phyloP scores from a whole-genome alignment of 345 rosid species.

The Brassica napus region DNA sequence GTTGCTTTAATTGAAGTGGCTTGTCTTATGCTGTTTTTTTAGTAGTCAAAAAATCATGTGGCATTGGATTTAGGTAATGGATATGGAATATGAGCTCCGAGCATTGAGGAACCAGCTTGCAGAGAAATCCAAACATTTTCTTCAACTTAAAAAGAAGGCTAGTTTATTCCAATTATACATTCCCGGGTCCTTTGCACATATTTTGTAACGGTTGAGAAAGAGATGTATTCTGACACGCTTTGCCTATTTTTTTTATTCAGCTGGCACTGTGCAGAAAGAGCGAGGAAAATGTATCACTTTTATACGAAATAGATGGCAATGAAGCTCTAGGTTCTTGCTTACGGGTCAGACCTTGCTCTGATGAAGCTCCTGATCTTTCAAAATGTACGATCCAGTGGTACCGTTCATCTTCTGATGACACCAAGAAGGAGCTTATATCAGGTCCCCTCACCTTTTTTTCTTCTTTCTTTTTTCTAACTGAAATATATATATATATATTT shows the following conservation, averaged over 20 bases:
- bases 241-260: slow-evolving; percentile 40
- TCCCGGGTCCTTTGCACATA: not conserved
- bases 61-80: slow-evolving; percentile 67
- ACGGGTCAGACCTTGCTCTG: slow-evolving; percentile 64
- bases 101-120: slow-evolving; percentile 82
- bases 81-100: slow-evolving; percentile 85
- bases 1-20: not conserved
- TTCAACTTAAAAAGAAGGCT: slow-evolving; percentile 79
- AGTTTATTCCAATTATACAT: not conserved
- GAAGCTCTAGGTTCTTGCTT: slow-evolving; percentile 86
- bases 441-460: slow-evolving; percentile 46
- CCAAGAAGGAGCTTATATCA: slow-evolving; percentile 83
- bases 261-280: slow-evolving; percentile 65
- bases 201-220: slow-evolving; percentile 7
- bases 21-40: not conserved
- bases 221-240: slow-evolving; percentile 17
- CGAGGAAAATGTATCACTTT: slow-evolving; percentile 48
- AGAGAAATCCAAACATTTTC: slow-evolving; percentile 71
- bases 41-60: not conserved
- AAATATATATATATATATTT: not conserved
- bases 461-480: not conserved
- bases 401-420: slow-evolving; percentile 69
- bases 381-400: slow-evolving; percentile 82
- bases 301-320: slow-evolving; percentile 79
- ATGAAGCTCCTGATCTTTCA: slow-evolving; percentile 68